Evolutionary conservation across 495 filamentous ascomycete species (phyloP).

Genomic region (Xylona heveae): DNA sequence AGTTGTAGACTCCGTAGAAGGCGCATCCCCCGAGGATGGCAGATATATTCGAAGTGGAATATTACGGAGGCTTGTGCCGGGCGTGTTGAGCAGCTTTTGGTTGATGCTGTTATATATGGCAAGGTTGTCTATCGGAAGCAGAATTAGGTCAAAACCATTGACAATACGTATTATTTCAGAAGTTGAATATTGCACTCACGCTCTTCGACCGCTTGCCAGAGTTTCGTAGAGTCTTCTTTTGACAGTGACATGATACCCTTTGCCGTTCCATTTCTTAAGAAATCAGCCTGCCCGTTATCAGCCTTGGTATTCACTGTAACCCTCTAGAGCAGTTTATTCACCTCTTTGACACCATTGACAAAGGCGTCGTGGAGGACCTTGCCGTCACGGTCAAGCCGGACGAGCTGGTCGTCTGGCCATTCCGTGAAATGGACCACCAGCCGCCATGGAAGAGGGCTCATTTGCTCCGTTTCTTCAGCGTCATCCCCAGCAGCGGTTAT

Average conservation of each 20-base stretch:
- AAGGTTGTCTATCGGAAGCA: slow-evolving; percentile 57
- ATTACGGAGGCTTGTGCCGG: slow-evolving; percentile 48
- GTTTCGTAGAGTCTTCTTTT: slow-evolving; percentile 62
- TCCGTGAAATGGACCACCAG: slow-evolving; percentile 52
- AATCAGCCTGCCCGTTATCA: slow-evolving; percentile 41
- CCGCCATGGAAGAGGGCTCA: slow-evolving; percentile 49
- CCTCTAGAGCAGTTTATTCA: slow-evolving; percentile 8
- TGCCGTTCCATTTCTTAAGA: slow-evolving; percentile 73
- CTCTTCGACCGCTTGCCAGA: slow-evolving; percentile 71
- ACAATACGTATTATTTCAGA: slow-evolving; percentile 1
- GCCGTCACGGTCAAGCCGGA: slow-evolving; percentile 38
- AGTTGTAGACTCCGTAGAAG: slow-evolving; percentile 19
- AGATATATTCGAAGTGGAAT: slow-evolving; percentile 78
- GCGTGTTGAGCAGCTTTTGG: slow-evolving; percentile 54
- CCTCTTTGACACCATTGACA: slow-evolving; percentile 85
- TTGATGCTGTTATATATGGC: slow-evolving; percentile 50
- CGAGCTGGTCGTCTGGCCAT: slow-evolving; percentile 43
- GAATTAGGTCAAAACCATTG: slow-evolving; percentile 4
- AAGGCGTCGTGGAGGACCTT: slow-evolving; percentile 60
- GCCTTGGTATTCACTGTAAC: neutral
- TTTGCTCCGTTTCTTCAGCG: slow-evolving; percentile 13
- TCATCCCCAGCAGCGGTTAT: slow-evolving; percentile 1
- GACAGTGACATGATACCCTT: slow-evolving; percentile 84
- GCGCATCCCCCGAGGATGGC: slow-evolving; percentile 51
- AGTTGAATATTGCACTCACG: slow-evolving; percentile 25